Base-by-base conservation (phyloP, 164 flowering plant species). In the Tetracentron sinense region DNA sequence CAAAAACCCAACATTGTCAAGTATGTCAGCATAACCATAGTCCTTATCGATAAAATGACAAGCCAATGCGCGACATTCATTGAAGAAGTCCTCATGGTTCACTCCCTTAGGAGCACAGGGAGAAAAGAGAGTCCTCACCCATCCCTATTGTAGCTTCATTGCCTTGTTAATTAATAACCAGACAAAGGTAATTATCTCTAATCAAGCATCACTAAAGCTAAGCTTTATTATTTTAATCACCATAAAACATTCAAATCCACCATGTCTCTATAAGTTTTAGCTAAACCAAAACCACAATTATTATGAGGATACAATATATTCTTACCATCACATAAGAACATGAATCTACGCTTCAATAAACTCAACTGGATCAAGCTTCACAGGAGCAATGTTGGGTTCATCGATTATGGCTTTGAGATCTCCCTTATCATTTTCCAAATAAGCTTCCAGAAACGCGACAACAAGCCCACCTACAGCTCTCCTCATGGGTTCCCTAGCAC, bases 21-120 rank as follows among this genome's bases (percentile, higher is more conserved):
- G 69, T 96, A 90, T 80, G 69, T 90, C 97, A 29, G 77, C 26
- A 67, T 92, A 96, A 6, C 97, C 98, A 62, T 87, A 85, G n/a
- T 87, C 86, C 75, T 83, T 83, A 0, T 73, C 94, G 25, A 88
- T 86, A 72, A 88, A 82, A 62, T 90, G 73, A 44, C 81, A 82
- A 2, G 83, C 85, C 1, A 96, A 97, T 19, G 62, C 42, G 6
- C 69, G 22, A 48, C 92, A 83, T 52, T 92, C 95, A 0, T 66
- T 65, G 44, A 61, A 86, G 72, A 92, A 87, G 21, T 90, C 84
- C 56, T 62, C 75, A 61, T 92, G 98, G 80, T 86, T 90, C 25
- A 88, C 92, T 15, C 98, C 97, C 46, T 76, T 80, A 0, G 98
- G 97, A 4, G 97, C 94, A 65, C 93, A 88, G 38, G 98, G 80